Percentiles rank a stretch among this genome's conserved stretches.
These are phyloP conservation scores for Brassica hybrid DNA, from an alignment of 441 rosid genomes.

Conservation along the genomic window DNA sequence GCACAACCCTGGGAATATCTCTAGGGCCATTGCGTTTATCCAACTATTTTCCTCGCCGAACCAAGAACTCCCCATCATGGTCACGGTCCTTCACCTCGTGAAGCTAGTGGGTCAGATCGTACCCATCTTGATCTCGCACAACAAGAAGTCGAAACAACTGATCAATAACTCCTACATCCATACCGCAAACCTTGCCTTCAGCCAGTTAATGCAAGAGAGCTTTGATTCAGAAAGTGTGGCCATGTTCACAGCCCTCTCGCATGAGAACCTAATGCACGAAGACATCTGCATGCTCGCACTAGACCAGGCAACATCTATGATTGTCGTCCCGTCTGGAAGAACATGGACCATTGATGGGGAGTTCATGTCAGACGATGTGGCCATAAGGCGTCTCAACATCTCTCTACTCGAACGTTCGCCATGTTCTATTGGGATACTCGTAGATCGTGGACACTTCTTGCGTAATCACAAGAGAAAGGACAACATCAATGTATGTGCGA, in stretches of 20 bases:
- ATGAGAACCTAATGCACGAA: conserved; percentile 41
- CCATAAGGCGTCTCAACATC: conserved; percentile 24
- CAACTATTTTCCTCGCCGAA: conserved; percentile 28
- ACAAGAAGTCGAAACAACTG: conserved; percentile 17
- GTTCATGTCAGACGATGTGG: conserved; percentile 29
- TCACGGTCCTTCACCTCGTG: conserved; percentile 49
- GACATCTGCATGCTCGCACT: conserved; percentile 52
- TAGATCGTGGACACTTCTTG: conserved; percentile 35
- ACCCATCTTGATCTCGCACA: conserved; percentile 50
- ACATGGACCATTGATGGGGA: conserved; percentile 30
- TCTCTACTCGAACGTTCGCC: conserved; percentile 27
- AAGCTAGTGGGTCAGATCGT: conserved; percentile 44
- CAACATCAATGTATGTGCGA: conserved; percentile 15
- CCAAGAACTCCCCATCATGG: conserved; percentile 25
- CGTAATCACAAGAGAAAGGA: background rate
- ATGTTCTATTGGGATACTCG: conserved; percentile 32
- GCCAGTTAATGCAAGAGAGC: background rate
- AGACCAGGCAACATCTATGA: conserved; percentile 36
- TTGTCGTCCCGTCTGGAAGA: conserved; percentile 37
- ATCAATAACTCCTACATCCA: conserved; percentile 35
- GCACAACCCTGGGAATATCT: conserved; percentile 47
- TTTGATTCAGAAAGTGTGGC: conserved; percentile 11
- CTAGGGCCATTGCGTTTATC: conserved; percentile 42
- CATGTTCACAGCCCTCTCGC: conserved; percentile 47
- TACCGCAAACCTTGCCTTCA: conserved; percentile 42